Conservation (phyloP, 2,329 filamentous ascomycete genomes). For the Pestalotiopsis sp. region DNA sequence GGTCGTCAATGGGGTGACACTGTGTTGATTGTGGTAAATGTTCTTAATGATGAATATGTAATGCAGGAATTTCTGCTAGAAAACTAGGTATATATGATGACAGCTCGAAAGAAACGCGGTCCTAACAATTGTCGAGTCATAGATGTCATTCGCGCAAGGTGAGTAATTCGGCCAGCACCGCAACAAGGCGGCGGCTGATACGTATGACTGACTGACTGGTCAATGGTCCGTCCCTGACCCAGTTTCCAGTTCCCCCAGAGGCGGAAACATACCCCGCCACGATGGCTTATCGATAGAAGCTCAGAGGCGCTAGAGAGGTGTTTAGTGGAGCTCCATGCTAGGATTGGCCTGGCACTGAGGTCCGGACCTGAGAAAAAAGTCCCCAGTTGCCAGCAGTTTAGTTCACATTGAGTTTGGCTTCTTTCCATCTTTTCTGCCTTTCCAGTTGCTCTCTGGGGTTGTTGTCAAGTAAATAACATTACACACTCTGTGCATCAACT, state of each 20-base stretch:
- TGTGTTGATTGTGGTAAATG: background rate
- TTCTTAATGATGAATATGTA: background rate
- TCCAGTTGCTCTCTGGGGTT: too few species aligned
- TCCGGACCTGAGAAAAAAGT: background rate
- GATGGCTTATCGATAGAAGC: constrained; percentile 4
- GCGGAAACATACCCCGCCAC: background rate
- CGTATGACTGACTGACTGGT: background rate
- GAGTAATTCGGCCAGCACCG: background rate
- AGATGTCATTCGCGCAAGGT: background rate
- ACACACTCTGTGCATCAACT: too few species aligned
- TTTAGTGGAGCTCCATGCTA: background rate
- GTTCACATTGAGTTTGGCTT: background rate
- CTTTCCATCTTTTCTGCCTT: too few species aligned
- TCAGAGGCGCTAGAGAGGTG: background rate
- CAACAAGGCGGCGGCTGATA: background rate
- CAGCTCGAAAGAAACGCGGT: background rate
- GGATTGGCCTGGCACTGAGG: background rate
- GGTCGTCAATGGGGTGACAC: background rate
- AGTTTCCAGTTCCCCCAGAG: background rate
- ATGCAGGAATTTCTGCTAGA: background rate
- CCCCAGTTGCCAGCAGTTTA: background rate
- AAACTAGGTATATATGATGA: background rate
- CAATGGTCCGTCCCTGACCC: background rate
- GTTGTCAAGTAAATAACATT: too few species aligned
- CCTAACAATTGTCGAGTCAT: background rate